phyloP scores from a whole-genome alignment of 208 protist genomes.

The Crithidia acanthocephali region DNA sequence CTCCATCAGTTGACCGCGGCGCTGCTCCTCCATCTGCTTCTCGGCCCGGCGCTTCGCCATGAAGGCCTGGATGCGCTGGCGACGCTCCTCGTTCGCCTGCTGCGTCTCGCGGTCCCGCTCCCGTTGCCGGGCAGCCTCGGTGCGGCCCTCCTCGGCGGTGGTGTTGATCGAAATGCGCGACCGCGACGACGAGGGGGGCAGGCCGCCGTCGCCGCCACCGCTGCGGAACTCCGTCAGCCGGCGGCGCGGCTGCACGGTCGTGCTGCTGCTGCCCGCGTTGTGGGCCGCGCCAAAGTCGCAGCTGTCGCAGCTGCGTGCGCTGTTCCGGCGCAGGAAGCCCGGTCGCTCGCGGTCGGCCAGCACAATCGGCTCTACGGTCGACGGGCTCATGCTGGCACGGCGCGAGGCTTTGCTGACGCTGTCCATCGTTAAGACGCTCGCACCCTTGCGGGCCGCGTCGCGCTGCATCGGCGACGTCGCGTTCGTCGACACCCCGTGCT shows the following conservation, averaged over 20 bases:
- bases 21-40: conserved; percentile 44
- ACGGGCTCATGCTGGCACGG: conserved; percentile 1
- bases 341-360: conserved; percentile 6
- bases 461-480: conserved; percentile 13
- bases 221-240: conserved; percentile 36
- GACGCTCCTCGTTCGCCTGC: conserved; percentile 64
- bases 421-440: background rate
- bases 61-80: conserved; percentile 66
- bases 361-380: conserved; percentile 13
- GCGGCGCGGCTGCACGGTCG: conserved; percentile 13
- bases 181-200: conserved; percentile 11
- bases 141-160: conserved; percentile 12
- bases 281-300: conserved; percentile 3
- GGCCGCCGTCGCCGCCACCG: conserved; percentile 14
- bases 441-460: background rate
- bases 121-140: conserved; percentile 6
- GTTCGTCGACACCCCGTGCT: background rate
- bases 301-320: background rate
- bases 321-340: conserved; percentile 9
- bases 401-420: conserved; percentile 5
- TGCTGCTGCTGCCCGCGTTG: background rate
- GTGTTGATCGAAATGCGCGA: conserved; percentile 3
- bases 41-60: conserved; percentile 59
- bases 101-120: conserved; percentile 29
- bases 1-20: conserved; percentile 16